These are phyloP conservation scores for Tricholoma saponaceum DNA, from an alignment of 768 basidiomycete genomes.

Conservation along the genomic window DNA sequence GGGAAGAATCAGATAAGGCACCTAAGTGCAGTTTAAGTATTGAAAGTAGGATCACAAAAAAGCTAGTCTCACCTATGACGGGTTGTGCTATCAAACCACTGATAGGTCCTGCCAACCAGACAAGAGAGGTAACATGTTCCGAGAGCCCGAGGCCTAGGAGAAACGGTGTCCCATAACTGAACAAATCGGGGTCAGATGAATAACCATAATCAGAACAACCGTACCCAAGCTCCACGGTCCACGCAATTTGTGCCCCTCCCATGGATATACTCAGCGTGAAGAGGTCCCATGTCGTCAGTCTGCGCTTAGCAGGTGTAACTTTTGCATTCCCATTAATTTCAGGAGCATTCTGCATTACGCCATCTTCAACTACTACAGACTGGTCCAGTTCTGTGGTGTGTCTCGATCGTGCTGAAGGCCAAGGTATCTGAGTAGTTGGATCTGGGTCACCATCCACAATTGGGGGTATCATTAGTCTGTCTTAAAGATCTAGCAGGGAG, in stretches of 20 bases:
- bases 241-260: conserved; percentile 92
- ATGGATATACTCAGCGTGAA: conserved; percentile 86
- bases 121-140: conserved; percentile 87
- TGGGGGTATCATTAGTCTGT: conserved; percentile 53
- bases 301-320: conserved; percentile 28
- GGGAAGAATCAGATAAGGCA: conserved; percentile 92
- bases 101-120: conserved; percentile 95
- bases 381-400: conserved; percentile 12
- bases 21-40: conserved; percentile 46
- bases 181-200: conserved; percentile 9
- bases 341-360: conserved; percentile 6
- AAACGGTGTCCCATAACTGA: conserved; percentile 94
- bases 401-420: conserved; percentile 50
- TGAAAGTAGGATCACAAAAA: conserved; percentile 19
- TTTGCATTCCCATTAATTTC: conserved; percentile 17
- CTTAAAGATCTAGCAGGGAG: conserved; percentile 8
- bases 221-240: conserved; percentile 94
- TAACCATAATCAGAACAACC: conserved; percentile 19
- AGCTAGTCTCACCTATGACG: conserved; percentile 72
- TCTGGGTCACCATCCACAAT: conserved; percentile 60
- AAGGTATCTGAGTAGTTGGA: conserved; percentile 75
- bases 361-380: conserved; percentile 6
- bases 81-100: conserved; percentile 95
- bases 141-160: conserved; percentile 66
- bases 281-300: conserved; percentile 62